These are phyloP conservation scores for Phialophora tarda DNA, from an alignment of 2,329 filamentous ascomycete species.

Conservation along the genomic window DNA sequence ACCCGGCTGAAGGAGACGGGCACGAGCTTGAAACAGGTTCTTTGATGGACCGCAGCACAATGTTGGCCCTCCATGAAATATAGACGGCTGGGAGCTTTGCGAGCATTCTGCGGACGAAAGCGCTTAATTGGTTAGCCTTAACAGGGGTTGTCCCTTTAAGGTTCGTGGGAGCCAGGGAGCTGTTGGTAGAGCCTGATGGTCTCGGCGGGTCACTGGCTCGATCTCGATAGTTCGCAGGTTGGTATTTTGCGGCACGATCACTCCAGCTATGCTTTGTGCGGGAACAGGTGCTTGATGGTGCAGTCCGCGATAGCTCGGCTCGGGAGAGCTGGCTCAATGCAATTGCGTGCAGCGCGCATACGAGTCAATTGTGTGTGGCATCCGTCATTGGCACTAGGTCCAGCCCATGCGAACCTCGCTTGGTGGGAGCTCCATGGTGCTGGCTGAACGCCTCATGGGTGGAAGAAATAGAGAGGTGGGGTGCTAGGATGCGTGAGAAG, in stretches of 20 bases:
- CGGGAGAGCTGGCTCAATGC: conserved; percentile 2
- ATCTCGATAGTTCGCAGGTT: background rate
- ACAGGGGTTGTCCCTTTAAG: conserved; percentile 16
- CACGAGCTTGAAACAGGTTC: conserved; percentile 16
- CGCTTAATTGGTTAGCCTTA: conserved; percentile 20
- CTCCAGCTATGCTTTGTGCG: background rate
- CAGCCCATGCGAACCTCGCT: conserved; percentile 17
- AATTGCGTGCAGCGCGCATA: background rate
- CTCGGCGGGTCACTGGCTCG: background rate
- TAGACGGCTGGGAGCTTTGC: conserved; percentile 29
- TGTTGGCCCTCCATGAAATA: conserved; percentile 20
- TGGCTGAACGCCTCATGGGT: conserved; percentile 11
- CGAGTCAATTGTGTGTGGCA: background rate
- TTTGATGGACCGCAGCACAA: background rate
- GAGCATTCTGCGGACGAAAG: background rate
- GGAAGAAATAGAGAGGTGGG: conserved; percentile 6
- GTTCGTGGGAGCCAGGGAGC: background rate
- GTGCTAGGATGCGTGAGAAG: conserved; percentile 11
- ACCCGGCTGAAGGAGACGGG: conserved; percentile 6
- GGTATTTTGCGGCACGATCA: background rate
- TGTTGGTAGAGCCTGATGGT: background rate
- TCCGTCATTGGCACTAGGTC: background rate
- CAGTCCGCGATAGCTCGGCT: background rate
- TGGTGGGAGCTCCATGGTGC: background rate
- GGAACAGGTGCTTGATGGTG: background rate